Evolutionary conservation across 768 basidiomycete genomes (phyloP).

Genomic region (Termitomyces sp.): DNA sequence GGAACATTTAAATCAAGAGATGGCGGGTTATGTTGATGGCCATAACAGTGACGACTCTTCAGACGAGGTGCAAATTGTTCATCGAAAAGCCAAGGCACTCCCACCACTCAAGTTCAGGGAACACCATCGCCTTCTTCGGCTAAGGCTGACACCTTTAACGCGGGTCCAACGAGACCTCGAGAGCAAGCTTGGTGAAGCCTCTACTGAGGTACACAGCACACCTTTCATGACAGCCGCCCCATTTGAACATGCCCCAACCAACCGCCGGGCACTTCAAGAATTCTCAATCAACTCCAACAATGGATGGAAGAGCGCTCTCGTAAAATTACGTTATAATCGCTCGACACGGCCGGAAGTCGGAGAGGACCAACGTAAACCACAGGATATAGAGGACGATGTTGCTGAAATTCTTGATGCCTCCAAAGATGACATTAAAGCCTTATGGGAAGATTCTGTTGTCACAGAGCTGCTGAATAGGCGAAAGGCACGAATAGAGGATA

Average conservation of each 20-base stretch:
- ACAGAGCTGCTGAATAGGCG: conserved; percentile 52
- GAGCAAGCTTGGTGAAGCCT: conserved; percentile 49
- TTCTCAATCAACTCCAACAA: conserved; percentile 58
- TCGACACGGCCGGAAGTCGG: conserved; percentile 17
- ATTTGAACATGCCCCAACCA: conserved; percentile 22
- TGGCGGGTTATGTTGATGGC: conserved; percentile 31
- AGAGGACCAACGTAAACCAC: conserved; percentile 20
- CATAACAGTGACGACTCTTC: conserved; percentile 32
- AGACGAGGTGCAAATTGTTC: conserved; percentile 27
- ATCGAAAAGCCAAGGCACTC: conserved; percentile 29
- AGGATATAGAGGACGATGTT: conserved; percentile 47
- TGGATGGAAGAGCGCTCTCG: conserved; percentile 62
- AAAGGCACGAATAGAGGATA: conserved; percentile 57
- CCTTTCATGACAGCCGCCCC: conserved; percentile 34
- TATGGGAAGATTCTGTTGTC: conserved; percentile 65
- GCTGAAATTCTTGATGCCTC: conserved; percentile 54
- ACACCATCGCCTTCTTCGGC: conserved; percentile 52
- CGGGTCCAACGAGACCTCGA: conserved; percentile 58
- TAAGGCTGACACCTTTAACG: conserved; percentile 52
- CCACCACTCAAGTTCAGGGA: conserved; percentile 50
- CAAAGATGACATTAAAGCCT: conserved; percentile 56
- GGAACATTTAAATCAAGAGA: conserved; percentile 50
- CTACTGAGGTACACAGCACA: conserved; percentile 43
- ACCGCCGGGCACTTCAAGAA: conserved; percentile 32
- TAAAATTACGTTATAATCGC: conserved; percentile 41